These are phyloP conservation scores for Samsoniella hepiali DNA, from an alignment of 2,329 filamentous ascomycete species.

Conservation along the genomic window DNA sequence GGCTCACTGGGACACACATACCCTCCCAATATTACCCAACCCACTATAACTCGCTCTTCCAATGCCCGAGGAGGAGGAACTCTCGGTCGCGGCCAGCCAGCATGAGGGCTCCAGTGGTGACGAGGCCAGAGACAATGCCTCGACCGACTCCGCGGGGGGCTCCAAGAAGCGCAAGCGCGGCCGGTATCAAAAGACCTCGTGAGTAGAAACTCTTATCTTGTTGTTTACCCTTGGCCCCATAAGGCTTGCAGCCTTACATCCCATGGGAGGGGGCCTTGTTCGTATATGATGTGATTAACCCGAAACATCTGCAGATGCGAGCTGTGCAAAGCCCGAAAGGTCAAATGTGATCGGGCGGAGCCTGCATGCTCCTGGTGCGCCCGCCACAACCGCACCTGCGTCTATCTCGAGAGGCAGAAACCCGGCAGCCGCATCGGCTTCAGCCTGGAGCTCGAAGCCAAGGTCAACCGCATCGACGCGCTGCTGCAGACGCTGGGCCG, in stretches of 20 bases:
- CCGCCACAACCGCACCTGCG: constrained; percentile 62
- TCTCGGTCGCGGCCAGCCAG: constrained; percentile 10
- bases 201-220: constrained; percentile 22
- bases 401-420: constrained; percentile 69
- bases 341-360: constrained; percentile 51
- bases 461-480: constrained; percentile 51
- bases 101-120: constrained; percentile 36
- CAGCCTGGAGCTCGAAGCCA: constrained; percentile 57
- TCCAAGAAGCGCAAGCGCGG: constrained; percentile 39
- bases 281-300: constrained; percentile 12
- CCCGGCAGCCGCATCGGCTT: constrained; percentile 62
- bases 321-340: constrained; percentile 44
- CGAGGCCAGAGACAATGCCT: constrained; percentile 34
- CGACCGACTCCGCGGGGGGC: constrained; percentile 25
- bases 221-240: not conserved
- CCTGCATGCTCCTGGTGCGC: constrained; percentile 69
- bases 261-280: not conserved
- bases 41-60: constrained; percentile 20
- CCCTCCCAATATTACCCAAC: constrained; percentile 1
- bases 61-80: constrained; percentile 20
- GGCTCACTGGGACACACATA: constrained; percentile 10
- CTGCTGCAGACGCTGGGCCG: constrained; percentile 41
- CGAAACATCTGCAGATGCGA: constrained; percentile 34
- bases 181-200: constrained; percentile 44
- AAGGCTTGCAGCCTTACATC: not conserved